A percentile compares a stretch with the other conserved stretches of the same genome.
Evolutionary conservation across 495 filamentous ascomycete species (phyloP).

Genomic region (Aspergillus saccharolyticus): DNA sequence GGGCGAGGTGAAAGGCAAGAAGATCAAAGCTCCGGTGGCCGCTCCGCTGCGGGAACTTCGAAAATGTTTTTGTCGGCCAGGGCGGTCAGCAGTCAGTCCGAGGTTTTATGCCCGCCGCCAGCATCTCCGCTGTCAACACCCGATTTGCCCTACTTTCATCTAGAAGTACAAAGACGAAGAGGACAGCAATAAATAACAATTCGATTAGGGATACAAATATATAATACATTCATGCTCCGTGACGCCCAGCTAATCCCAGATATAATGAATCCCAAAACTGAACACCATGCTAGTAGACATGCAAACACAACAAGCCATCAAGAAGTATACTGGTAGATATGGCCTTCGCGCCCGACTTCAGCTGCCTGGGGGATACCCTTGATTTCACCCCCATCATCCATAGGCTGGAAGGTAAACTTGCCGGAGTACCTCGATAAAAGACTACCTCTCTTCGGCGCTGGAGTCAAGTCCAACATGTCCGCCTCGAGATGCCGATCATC

Average conservation of each 20-base stretch:
- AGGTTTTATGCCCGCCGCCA: background rate
- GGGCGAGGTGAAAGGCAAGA: slow-evolving; percentile 2
- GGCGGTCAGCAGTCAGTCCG: background rate
- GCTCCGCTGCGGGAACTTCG: background rate
- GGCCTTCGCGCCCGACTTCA: slow-evolving; percentile 38
- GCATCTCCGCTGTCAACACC: too few relatives aligned
- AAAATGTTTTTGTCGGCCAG: background rate
- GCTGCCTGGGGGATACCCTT: slow-evolving; percentile 46
- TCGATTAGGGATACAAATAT: background rate
- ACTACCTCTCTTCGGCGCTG: slow-evolving; percentile 22
- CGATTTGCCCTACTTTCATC: too few relatives aligned
- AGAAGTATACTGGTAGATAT: slow-evolving; percentile 34
- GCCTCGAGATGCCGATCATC: slow-evolving; percentile 15
- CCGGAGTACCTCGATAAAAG: slow-evolving; percentile 26
- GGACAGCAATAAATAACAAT: background rate
- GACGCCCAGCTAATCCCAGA: background rate
- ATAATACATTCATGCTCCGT: background rate
- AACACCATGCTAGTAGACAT: background rate
- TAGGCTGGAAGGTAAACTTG: slow-evolving; percentile 24
- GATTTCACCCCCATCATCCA: slow-evolving; percentile 36
- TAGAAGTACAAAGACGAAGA: too few relatives aligned
- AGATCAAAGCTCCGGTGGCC: background rate
- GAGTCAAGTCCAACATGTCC: slow-evolving; percentile 31
- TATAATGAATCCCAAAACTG: background rate
- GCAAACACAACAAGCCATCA: slow-evolving; percentile 1